Evolutionary conservation across 2,329 filamentous ascomycete genomes (phyloP).

Genomic region (Trichophyton mentagrophytes): DNA sequence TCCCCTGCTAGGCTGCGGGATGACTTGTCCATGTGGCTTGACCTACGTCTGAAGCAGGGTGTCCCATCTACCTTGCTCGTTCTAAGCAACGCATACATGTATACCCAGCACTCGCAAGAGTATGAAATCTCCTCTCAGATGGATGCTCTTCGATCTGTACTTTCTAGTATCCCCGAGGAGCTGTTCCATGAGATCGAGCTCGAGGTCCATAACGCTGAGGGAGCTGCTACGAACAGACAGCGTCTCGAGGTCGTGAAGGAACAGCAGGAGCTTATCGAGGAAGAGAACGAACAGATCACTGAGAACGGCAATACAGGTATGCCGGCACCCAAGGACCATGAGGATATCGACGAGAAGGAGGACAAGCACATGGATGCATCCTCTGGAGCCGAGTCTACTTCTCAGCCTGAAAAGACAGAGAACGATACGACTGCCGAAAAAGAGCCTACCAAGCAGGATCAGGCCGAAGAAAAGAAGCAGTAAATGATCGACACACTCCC

Average conservation of each 20-base stretch:
- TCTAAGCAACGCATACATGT: slow-evolving; percentile 95
- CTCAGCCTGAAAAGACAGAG: slow-evolving; percentile 17
- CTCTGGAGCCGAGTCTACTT: slow-evolving; percentile 44
- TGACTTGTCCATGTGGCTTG: slow-evolving; percentile 86
- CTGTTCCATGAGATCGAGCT: slow-evolving; percentile 99
- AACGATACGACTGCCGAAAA: slow-evolving; percentile 27
- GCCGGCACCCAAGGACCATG: slow-evolving; percentile 66
- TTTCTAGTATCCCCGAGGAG: slow-evolving; percentile 92
- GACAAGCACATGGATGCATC: slow-evolving; percentile 29
- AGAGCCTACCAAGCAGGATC: slow-evolving; percentile 12
- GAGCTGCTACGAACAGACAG: slow-evolving; percentile 96
- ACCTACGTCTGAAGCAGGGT: slow-evolving; percentile 80
- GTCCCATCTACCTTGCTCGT: slow-evolving; percentile 95
- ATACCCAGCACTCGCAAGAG: slow-evolving; percentile 62
- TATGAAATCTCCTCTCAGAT: slow-evolving; percentile 77
- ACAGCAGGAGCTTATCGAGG: slow-evolving; percentile 93
- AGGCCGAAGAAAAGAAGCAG: slow-evolving; percentile 20
- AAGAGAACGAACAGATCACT: slow-evolving; percentile 87
- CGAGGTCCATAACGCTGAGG: slow-evolving; percentile 92
- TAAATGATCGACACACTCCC: background rate
- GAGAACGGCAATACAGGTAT: slow-evolving; percentile 63
- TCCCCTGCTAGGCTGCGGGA: slow-evolving; percentile 77
- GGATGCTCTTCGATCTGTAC: slow-evolving; percentile 78
- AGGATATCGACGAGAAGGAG: slow-evolving; percentile 92
- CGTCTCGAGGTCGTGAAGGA: slow-evolving; percentile 95